Conservation (phyloP, 1,284 basidiomycete genomes). For the Ganoderma meredithae region DNA sequence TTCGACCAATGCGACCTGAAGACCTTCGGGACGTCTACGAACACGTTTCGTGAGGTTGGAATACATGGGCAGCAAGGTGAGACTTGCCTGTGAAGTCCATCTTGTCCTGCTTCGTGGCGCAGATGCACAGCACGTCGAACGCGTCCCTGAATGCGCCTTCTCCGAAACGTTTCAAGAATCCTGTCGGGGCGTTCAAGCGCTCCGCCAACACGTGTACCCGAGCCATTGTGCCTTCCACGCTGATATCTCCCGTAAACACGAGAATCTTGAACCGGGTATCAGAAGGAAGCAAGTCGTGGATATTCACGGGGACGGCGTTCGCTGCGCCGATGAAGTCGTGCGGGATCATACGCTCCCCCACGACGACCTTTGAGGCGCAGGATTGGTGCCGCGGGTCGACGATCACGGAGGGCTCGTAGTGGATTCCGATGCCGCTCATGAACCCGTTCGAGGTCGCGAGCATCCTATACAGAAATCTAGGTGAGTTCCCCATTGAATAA, state of each 20-base stretch:
- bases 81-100: constrained; percentile 49
- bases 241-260: constrained; percentile 69
- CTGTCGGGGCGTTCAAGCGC: constrained; percentile 47
- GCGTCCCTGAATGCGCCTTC: constrained; percentile 35
- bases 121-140: constrained; percentile 65
- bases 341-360: constrained; percentile 70
- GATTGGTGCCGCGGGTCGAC: constrained; percentile 54
- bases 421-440: constrained; percentile 70
- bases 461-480: constrained; percentile 44
- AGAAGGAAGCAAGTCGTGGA: constrained; percentile 75
- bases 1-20: constrained; percentile 74
- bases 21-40: constrained; percentile 51
- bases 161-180: constrained; percentile 47
- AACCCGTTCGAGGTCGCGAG: constrained; percentile 65
- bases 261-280: constrained; percentile 78
- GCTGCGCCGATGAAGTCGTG: constrained; percentile 69
- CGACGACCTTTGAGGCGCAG: constrained; percentile 53
- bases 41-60: neutral
- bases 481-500: no score
- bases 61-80: no score
- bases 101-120: constrained; percentile 52
- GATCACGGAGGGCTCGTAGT: constrained; percentile 63
- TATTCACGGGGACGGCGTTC: constrained; percentile 65
- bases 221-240: constrained; percentile 45
- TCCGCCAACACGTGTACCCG: constrained; percentile 53